phyloP scores from a whole-genome alignment of 2,329 filamentous ascomycete genomes.

The Cytospora piceicola region DNA sequence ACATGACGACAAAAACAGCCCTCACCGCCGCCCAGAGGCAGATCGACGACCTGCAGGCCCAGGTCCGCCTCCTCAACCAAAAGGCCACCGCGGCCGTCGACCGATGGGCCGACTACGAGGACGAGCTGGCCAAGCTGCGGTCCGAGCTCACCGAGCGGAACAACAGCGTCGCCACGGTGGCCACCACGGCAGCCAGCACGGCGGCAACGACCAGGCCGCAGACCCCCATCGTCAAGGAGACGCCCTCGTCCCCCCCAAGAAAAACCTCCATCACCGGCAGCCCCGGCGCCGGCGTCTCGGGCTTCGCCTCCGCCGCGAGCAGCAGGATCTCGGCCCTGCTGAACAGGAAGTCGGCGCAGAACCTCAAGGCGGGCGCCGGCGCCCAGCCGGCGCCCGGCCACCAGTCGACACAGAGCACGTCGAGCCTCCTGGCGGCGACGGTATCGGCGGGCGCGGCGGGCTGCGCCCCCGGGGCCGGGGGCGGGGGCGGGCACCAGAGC shows the following conservation, averaged over 20 bases:
- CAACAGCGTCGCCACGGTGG: conserved; percentile 30
- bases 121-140: conserved; percentile 68
- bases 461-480: conserved; percentile 47
- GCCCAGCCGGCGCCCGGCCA: conserved; percentile 45
- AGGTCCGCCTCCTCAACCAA: conserved; percentile 70
- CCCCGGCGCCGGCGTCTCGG: conserved; percentile 32
- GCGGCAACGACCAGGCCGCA: conserved; percentile 19
- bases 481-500: conserved; percentile 27
- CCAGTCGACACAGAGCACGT: conserved; percentile 29
- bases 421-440: conserved; percentile 38
- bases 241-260: conserved; percentile 16
- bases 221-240: conserved; percentile 16
- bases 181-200: neutral
- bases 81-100: conserved; percentile 69
- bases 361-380: conserved; percentile 32
- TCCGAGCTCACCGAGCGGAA: conserved; percentile 35
- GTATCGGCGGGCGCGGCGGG: conserved; percentile 43
- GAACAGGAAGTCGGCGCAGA: conserved; percentile 37
- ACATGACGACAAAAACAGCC: conserved; percentile 41
- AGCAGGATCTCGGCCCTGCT: conserved; percentile 39
- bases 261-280: conserved; percentile 19
- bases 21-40: conserved; percentile 61
- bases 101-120: conserved; percentile 78
- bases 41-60: conserved; percentile 71
- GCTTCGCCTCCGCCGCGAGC: conserved; percentile 40